Conservation (phyloP, 495 filamentous ascomycete genomes). For the Aspergillus ellipticus region DNA sequence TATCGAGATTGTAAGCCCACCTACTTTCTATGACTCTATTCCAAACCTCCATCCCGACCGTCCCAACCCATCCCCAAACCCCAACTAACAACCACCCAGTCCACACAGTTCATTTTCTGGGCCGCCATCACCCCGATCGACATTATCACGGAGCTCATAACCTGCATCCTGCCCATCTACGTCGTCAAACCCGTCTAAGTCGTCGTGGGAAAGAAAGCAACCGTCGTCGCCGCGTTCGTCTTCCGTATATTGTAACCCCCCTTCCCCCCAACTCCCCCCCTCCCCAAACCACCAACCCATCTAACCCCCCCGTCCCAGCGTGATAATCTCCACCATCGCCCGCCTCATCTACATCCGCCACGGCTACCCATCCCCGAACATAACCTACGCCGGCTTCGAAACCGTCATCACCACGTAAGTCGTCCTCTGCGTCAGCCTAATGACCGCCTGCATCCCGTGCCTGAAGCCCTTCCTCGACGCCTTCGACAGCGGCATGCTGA, state of each 20-base stretch:
- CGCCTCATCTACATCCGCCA: neutral
- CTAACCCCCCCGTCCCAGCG: neutral
- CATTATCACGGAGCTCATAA: neutral
- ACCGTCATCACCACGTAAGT: neutral
- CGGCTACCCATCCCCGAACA: neutral
- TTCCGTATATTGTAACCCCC: neutral
- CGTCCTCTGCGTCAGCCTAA: neutral
- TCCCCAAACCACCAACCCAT: too few species aligned
- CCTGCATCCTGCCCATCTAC: neutral
- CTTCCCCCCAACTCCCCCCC: neutral
- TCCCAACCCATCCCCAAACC: neutral
- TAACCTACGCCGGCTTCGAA: neutral
- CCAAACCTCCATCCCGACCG: neutral
- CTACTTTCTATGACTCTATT: neutral
- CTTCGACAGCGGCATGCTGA: neutral
- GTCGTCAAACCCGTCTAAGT: neutral
- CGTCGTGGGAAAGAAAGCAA: neutral
- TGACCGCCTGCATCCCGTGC: neutral
- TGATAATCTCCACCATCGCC: neutral
- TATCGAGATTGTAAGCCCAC: neutral
- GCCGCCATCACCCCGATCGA: neutral
- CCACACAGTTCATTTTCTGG: neutral
- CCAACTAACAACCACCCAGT: neutral
- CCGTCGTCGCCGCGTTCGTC: neutral
- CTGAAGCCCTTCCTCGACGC: slow-evolving; percentile 1